Percentiles rank a stretch among this genome's conserved stretches.
Conservation (phyloP, 2,329 filamentous ascomycete genomes). For the Onygena corvina region DNA sequence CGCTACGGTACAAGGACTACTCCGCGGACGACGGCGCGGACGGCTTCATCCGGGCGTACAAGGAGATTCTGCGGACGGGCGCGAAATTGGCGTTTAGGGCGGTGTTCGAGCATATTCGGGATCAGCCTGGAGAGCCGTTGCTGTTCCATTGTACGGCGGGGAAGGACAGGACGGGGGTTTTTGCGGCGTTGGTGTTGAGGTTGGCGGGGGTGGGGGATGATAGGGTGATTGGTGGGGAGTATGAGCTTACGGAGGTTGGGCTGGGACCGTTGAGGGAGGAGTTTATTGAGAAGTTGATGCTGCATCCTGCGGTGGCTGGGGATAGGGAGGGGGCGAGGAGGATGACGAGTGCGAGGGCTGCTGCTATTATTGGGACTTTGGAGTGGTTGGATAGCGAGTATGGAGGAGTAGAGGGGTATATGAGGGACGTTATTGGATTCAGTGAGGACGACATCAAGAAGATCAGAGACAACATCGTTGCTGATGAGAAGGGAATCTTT, state of each 20-base stretch:
- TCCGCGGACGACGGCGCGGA: slow-evolving; percentile 46
- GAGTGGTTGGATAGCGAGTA: slow-evolving; percentile 47
- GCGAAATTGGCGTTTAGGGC: slow-evolving; percentile 43
- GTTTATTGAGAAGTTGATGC: slow-evolving; percentile 39
- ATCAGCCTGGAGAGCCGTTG: slow-evolving; percentile 37
- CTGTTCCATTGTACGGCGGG: slow-evolving; percentile 65
- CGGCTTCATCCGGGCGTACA: slow-evolving; percentile 54
- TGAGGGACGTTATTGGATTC: slow-evolving; percentile 48
- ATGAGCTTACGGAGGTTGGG: slow-evolving; percentile 22
- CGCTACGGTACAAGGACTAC: slow-evolving; percentile 50
- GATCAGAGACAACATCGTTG: slow-evolving; percentile 38
- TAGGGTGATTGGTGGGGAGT: slow-evolving; percentile 38
- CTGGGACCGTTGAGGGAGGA: slow-evolving; percentile 38
- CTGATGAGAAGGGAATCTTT: slow-evolving; percentile 20
- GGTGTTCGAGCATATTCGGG: slow-evolving; percentile 50
- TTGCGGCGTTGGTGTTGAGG: slow-evolving; percentile 53
- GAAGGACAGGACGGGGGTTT: slow-evolving; percentile 63
- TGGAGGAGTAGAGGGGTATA: slow-evolving; percentile 53
- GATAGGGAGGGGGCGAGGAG: slow-evolving; percentile 35
- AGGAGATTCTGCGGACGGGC: slow-evolving; percentile 55
- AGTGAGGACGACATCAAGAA: slow-evolving; percentile 43
- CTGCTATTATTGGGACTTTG: slow-evolving; percentile 42
- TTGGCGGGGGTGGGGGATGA: slow-evolving; percentile 51
- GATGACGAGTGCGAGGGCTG: slow-evolving; percentile 35
- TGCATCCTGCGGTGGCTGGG: slow-evolving; percentile 40